Evolutionary conservation across 176 grass and related monocot genomes (phyloP).

Genomic region (barley (Hordeum vulgare)): MorexV3_pseudomolecules_assembly NC_058523.1:465505907-465506406

Average conservation of each 20-base stretch:
- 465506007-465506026: not conserved
- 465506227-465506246: not conserved
- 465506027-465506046: not conserved
- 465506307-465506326: not conserved
- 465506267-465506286: not conserved
- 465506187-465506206: not conserved
- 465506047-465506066: not conserved
- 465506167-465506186: not conserved
- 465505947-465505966: not conserved
- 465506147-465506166: not conserved
- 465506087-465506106: not conserved
- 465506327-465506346: not conserved
- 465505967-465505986: not conserved
- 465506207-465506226: not conserved
- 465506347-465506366: not conserved
- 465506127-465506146: not conserved
- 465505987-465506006: not conserved
- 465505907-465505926: not conserved
- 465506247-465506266: not conserved
- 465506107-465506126: not conserved
- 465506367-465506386: not conserved
- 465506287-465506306: not conserved
- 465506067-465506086: not conserved
- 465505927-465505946: not conserved
- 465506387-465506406: not conserved